These are phyloP conservation scores for Nowakowskiella sp. DNA, from an alignment of 192 early-diverging fungal species.

Conservation along the genomic window DNA sequence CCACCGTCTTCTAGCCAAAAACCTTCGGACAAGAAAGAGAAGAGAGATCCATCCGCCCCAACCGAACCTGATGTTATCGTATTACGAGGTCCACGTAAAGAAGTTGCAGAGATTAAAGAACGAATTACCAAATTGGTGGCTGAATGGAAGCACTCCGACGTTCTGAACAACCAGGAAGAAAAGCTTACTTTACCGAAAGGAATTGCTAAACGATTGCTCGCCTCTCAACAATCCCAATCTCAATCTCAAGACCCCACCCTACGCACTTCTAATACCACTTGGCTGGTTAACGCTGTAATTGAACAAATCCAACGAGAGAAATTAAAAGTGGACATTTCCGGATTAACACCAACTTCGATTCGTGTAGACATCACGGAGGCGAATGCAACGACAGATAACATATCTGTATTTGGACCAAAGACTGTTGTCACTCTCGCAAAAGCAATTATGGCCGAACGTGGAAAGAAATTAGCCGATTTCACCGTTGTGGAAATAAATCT, in stretches of 20 bases:
- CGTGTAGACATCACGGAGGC: constrained; percentile 22
- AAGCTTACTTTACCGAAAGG: constrained; percentile 38
- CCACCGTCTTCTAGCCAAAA: constrained; percentile 38
- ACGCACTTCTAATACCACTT: too few relatives aligned
- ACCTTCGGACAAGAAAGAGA: constrained; percentile 31
- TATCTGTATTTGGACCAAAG: constrained; percentile 44
- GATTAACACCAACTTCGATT: constrained; percentile 18
- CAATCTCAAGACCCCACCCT: constrained; percentile 15
- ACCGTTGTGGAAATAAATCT: constrained; percentile 63
- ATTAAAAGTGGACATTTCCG: too few relatives aligned
- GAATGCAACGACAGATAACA: constrained; percentile 17
- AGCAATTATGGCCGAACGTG: constrained; percentile 29
- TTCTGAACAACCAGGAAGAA: constrained; percentile 35
- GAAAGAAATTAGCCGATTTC: constrained; percentile 49
- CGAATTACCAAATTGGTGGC: constrained; percentile 61
- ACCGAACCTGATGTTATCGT: constrained; percentile 50
- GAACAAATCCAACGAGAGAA: too few relatives aligned
- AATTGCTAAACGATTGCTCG: constrained; percentile 22
- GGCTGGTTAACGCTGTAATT: too few relatives aligned
- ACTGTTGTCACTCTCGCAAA: constrained; percentile 33
- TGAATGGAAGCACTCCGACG: constrained; percentile 62
- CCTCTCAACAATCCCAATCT: neutral
- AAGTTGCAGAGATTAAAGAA: constrained; percentile 62
- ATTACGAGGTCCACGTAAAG: constrained; percentile 70
- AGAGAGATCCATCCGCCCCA: constrained; percentile 8